A percentile compares a stretch with the other conserved stretches of the same genome.
These are phyloP conservation scores for Debaryomyces sp. DNA, from an alignment of 1,139 yeast species.

Conservation along the genomic window DNA sequence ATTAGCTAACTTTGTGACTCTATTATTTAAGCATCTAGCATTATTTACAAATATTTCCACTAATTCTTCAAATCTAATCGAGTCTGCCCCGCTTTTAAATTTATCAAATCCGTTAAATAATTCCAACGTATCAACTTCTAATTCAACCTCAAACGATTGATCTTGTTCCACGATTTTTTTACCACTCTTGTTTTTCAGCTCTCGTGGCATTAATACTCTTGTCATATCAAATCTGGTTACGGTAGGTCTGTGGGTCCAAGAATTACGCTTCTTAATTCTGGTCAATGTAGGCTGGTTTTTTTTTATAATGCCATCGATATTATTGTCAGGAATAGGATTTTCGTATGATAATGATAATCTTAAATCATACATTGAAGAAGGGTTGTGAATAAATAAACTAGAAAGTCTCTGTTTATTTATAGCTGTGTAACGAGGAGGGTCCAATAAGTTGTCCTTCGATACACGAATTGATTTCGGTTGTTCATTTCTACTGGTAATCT, in stretches of 20 bases:
- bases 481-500: constrained; percentile 43
- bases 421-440: constrained; percentile 68
- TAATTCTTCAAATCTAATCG: constrained; percentile 67
- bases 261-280: constrained; percentile 64
- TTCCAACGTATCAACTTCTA: constrained; percentile 72
- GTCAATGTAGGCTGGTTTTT: constrained; percentile 50
- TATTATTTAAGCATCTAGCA: constrained; percentile 54
- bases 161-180: constrained; percentile 43
- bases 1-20: constrained; percentile 49
- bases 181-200: constrained; percentile 45
- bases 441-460: constrained; percentile 58
- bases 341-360: constrained; percentile 77
- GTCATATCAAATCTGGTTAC: constrained; percentile 74
- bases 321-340: constrained; percentile 65
- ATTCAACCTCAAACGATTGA: constrained; percentile 58
- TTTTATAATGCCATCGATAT: constrained; percentile 41
- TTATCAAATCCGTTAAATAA: constrained; percentile 64
- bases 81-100: constrained; percentile 51
- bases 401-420: constrained; percentile 74
- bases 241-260: constrained; percentile 69
- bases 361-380: constrained; percentile 76
- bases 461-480: constrained; percentile 66
- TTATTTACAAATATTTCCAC: constrained; percentile 74
- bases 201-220: constrained; percentile 53
- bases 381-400: constrained; percentile 71